Base-by-base conservation (phyloP, 768 basidiomycete species). In the Podaxis pistillaris region DNA sequence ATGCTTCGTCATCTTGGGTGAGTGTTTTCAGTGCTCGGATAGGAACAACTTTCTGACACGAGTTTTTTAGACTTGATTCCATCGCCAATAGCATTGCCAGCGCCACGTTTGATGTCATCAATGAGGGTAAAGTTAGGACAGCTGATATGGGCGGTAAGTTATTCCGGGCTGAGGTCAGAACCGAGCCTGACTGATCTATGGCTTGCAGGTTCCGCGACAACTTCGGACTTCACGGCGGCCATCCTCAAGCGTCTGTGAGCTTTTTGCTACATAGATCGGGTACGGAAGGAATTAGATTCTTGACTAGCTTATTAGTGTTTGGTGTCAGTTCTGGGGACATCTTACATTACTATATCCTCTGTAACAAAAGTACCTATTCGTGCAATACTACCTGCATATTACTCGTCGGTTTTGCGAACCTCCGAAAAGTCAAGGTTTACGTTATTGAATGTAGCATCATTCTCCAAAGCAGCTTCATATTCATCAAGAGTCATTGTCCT, bases 1-100 rank as follows among this genome's bases (percentile, higher is more conserved):
- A 93, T 99, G 89, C 86, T 99, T 66, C 85, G 96, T 68, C 95
- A 97, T 75, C 87, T 98, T 63, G 96, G 96, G 86, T 94, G 78
- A 71, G 87, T 73, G 56, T 61, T 64, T 24, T 30, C 49, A 36
- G 56, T n/a, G 64, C 71, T 56, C n/a, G 56, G n/a, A 41, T 46
- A 47, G 15, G 53, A 36, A 51, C 33, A 19, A 26, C 50, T 17
- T 22, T 26, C 15, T 40, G 15, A 53, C 17, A 58, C 19, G 36
- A 40, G 19, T 3, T 38, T 53, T 53, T 49, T 64, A 95, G 93
- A 54, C 90, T 98, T 60, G 94, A 98, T 75, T 76, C 86, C 66
- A 89, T 96, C 68, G 97, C 97, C 52, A 97, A 98, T 81, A 87
- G 78, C 71, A 97, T 99, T 71, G 94, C 97, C 33, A 82, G 84